A percentile compares a stretch with the other conserved stretches of the same genome.
phyloP scores from a whole-genome alignment of 108 stramenopile species.

The Pseudonitzschia multiseries region DNA sequence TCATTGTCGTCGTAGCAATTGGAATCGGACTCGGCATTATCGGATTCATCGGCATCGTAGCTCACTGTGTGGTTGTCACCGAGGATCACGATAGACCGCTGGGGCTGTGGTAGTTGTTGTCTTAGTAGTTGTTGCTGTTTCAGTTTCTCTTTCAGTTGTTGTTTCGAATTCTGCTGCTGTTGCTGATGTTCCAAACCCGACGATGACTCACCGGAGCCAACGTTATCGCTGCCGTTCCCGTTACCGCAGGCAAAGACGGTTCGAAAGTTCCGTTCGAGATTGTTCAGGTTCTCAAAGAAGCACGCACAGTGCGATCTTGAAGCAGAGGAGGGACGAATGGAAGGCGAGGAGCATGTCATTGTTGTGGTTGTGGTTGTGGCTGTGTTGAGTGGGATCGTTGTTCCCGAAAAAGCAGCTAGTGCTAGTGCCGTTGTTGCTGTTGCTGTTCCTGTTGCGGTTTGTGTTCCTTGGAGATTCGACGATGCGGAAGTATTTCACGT shows the following conservation, averaged over 20 bases:
- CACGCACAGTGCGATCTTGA: constrained; percentile 2
- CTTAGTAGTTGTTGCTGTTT: neutral
- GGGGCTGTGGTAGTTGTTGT: neutral
- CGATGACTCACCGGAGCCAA: no score
- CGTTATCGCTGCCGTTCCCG: neutral
- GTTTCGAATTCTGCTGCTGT: neutral
- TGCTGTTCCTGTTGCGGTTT: neutral
- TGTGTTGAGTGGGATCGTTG: neutral
- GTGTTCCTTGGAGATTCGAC: neutral
- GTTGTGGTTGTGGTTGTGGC: neutral
- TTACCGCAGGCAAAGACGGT: neutral
- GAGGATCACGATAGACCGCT: neutral
- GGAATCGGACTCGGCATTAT: neutral
- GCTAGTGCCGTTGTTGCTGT: neutral
- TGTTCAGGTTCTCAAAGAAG: no score
- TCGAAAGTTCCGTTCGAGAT: neutral
- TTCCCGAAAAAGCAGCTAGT: neutral
- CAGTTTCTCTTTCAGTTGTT: neutral
- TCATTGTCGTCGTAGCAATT: neutral
- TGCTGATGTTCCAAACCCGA: neutral
- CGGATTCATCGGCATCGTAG: no score
- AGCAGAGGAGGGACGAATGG: constrained; percentile 1
- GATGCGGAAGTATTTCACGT: no score
- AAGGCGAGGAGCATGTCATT: neutral
- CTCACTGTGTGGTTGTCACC: neutral